Evolutionary conservation across 2,329 filamentous ascomycete genomes (phyloP), one percentile per base, ranked within the genome.

Genomic region (Apiospora malaysiana): DNA sequence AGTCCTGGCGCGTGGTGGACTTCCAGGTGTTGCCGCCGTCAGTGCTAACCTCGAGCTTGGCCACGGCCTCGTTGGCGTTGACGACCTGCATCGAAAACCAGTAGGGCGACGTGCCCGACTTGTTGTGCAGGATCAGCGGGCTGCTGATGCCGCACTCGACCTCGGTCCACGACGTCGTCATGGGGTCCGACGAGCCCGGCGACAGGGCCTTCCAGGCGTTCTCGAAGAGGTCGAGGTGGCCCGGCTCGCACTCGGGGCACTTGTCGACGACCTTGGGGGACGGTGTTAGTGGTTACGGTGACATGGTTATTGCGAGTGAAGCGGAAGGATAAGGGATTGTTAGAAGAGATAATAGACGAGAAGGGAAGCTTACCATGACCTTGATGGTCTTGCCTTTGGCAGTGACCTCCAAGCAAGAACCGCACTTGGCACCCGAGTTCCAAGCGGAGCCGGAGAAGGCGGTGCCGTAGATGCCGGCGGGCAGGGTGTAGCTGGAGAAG

Each of bases 401-500:
- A 2, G 84, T 89, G 45, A 93, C 88, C 68, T 84, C 79, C 16
- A 93, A 81, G 73, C 91, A 93, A 25, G 84, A 82, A 73, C 91
- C 91, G 76, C 91, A 93, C 73, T 88, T 82, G 56, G 82, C 84
- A 1, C 86, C 84, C 69, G 78, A 80, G 68, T 85, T 79, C 91
- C 91, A 93, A 74, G 85, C 86, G 3, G 83, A 81, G 49, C 85
- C 85, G 0, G 90, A 89, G 68, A 90, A 84, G 1, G 91, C 91
- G 12, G 89, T 90, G 70, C 91, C 91, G 75, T 83, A 88, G 70
- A 92, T 79, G 16, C 83, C 82, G 14, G 85, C 82, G 8, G 90
- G 90, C 37, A 92, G 82, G 2, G 85, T 90, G 81, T 91, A 92
- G 68, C 85, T 87, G 9, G 84, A 83, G 83, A 92, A 92, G 16